Conservation (phyloP, 176 grass and related monocot genomes). For the Bothriochloa decipiens region DNA sequence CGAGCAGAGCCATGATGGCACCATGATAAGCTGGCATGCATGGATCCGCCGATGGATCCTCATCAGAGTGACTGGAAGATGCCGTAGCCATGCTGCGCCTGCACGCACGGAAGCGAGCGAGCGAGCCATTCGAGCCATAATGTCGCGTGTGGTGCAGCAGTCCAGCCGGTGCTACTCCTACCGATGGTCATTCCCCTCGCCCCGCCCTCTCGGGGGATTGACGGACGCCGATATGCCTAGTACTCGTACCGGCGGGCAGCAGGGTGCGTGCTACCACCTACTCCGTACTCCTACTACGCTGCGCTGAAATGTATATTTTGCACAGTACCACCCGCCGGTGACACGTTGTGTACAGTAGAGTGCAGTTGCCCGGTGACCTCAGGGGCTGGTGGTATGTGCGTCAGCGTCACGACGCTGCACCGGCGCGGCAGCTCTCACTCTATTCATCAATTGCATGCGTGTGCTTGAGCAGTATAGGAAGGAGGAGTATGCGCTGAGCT, state of each 20-base stretch:
- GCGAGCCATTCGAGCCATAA: neutral
- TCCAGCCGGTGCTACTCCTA: neutral
- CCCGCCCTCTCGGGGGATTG: neutral
- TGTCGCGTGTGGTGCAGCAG: neutral
- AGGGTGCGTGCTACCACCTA: neutral
- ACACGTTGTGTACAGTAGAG: constrained; percentile 25
- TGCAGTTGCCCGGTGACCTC: constrained; percentile 33
- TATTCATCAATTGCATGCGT: constrained; percentile 46
- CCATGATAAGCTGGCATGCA: constrained; percentile 46
- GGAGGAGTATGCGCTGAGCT: neutral
- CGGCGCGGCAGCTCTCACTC: neutral
- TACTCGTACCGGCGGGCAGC: neutral
- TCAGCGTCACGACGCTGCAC: constrained; percentile 15
- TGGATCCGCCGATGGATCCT: neutral
- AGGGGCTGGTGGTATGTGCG: constrained; percentile 6
- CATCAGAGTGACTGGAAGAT: constrained; percentile 24
- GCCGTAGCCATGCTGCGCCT: constrained; percentile 38
- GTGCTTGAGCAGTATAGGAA: neutral
- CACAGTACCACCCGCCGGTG: neutral
- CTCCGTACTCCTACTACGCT: neutral
- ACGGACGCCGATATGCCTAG: neutral
- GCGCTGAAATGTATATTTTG: neutral
- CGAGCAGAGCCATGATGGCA: constrained; percentile 19
- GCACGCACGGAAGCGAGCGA: neutral
- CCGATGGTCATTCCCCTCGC: constrained; percentile 11